Evolutionary conservation across 345 rosid species (phyloP).

Genomic region (Cardamine chenopodiifolia): DNA sequence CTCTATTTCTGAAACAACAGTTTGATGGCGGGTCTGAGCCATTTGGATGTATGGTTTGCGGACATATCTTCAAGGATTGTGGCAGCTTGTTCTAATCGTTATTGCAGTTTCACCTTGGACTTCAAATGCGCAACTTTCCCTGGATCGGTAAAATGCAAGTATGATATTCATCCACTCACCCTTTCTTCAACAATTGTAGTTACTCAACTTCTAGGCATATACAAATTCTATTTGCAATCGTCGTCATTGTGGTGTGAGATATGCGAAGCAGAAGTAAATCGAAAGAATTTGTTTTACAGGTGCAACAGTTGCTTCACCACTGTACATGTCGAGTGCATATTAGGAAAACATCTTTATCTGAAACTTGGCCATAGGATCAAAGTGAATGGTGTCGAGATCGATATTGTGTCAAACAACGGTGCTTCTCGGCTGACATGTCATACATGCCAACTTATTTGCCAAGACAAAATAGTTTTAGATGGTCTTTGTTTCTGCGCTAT

Average conservation of each 20-base stretch:
- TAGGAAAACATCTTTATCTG: neutral
- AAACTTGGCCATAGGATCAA: neutral
- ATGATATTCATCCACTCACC: neutral
- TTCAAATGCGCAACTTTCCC: neutral
- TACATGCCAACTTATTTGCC: neutral
- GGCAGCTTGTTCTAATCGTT: neutral
- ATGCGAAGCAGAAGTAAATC: too few relatives aligned
- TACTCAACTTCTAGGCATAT: accelerated
- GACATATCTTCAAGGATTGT: neutral
- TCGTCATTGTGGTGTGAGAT: too few relatives aligned
- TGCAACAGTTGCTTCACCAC: neutral
- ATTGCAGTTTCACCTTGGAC: neutral
- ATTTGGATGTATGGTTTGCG: neutral
- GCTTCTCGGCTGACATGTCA: neutral
- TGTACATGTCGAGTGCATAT: neutral
- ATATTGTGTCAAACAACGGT: neutral
- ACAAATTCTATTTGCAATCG: too few relatives aligned
- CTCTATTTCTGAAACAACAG: neutral
- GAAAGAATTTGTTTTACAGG: too few relatives aligned
- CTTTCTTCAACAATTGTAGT: too few relatives aligned
- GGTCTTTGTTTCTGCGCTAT: neutral
- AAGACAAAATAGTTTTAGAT: neutral
- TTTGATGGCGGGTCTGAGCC: neutral
- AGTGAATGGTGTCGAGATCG: neutral
- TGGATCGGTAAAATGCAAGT: neutral